Conservation (phyloP, 164 flowering plant genomes). For the Nymphaea thermarum region DNA sequence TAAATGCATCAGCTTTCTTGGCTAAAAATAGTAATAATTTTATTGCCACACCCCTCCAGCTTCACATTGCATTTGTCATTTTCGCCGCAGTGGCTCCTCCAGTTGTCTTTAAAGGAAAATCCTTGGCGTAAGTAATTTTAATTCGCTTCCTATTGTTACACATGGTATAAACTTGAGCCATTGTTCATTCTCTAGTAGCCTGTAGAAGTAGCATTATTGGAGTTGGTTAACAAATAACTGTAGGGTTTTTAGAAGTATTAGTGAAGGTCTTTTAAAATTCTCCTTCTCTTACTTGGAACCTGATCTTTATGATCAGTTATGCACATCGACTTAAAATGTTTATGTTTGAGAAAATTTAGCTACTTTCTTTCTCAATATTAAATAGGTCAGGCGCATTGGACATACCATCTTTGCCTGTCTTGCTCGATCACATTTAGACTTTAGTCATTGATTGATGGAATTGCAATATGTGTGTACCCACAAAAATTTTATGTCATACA, state of each 20-base stretch:
- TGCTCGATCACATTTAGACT: too few relatives aligned
- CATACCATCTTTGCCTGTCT: too few relatives aligned
- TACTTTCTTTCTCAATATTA: too few relatives aligned
- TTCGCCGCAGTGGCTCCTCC: conserved; percentile 94
- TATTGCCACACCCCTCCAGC: conserved; percentile 24
- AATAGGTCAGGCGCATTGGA: too few relatives aligned
- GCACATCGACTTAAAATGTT: too few relatives aligned
- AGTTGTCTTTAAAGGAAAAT: conserved; percentile 72
- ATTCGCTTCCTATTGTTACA: neutral
- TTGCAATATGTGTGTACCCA: too few relatives aligned
- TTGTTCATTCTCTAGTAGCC: neutral
- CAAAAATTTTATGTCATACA: too few relatives aligned
- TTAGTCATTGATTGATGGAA: too few relatives aligned
- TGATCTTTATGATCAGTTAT: too few relatives aligned
- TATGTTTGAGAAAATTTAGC: too few relatives aligned
- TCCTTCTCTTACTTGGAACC: too few relatives aligned
- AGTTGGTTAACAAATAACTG: neutral
- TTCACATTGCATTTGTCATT: conserved; percentile 73
- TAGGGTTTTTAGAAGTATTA: too few relatives aligned
- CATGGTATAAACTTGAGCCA: neutral
- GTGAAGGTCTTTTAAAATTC: neutral
- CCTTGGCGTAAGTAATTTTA: conserved; percentile 61
- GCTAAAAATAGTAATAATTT: conserved; percentile 2
- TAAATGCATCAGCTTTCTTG: neutral
- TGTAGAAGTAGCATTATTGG: neutral